phyloP scores from a whole-genome alignment of 352 stramenopile genomes.

The Blastocystis sp. region DNA sequence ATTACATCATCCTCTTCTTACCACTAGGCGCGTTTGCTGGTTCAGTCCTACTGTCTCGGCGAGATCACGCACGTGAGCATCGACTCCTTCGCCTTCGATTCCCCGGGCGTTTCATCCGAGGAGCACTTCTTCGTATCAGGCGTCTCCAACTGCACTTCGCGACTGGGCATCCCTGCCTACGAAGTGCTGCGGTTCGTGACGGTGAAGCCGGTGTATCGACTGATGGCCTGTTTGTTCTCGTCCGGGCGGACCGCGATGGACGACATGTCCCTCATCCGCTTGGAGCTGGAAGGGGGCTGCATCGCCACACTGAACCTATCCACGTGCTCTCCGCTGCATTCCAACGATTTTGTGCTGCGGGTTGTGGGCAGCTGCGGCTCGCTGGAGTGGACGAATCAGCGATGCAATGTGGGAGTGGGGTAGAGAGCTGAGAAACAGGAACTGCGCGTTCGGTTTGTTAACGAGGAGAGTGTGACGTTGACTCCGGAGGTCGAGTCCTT shows the following conservation, averaged over 20 bases:
- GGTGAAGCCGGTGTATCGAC: conserved; percentile 22
- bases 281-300: conserved; percentile 38
- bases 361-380: conserved; percentile 10
- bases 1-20: not conserved
- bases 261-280: conserved; percentile 10
- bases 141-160: conserved; percentile 46
- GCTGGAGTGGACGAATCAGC: conserved; percentile 20
- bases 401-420: not conserved
- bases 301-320: conserved; percentile 16
- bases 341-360: conserved; percentile 1
- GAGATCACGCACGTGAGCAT: conserved; percentile 20
- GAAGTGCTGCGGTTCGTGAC: conserved; percentile 35
- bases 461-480: not conserved
- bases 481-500: not conserved
- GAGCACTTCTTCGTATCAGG: conserved; percentile 1
- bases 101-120: not conserved
- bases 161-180: conserved; percentile 45
- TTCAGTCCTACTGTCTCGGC: conserved; percentile 39
- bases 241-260: not conserved
- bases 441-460: conserved; percentile 7
- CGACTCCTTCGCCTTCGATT: not conserved
- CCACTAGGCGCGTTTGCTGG: conserved; percentile 6
- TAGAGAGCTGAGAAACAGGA: not conserved
- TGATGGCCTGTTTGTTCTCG: conserved; percentile 38
- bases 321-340: not conserved